Evolutionary conservation across 129 eudicot species (phyloP), one percentile per base, ranked within the genome.

Genomic region (Scalesia atractyloides): DNA sequence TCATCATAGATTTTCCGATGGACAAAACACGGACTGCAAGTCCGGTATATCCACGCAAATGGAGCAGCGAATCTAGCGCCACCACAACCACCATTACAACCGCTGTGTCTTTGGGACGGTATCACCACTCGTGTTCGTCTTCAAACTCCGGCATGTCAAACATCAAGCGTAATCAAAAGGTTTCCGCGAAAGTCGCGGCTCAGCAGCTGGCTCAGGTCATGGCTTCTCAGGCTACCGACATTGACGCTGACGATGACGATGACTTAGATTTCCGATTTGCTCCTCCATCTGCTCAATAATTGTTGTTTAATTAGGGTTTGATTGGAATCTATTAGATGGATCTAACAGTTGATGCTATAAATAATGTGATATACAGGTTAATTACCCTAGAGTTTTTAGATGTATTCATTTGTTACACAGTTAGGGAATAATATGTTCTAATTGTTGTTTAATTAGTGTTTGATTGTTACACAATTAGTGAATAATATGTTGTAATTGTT

Each of bases 141-240:
- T 87, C 97, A 49, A 62, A 76, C 63, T 69, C 91, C 76, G 89
- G 84, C 81, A 84, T 90, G 63, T 90, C 97, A 7, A 94, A 76
- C 74, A 79, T 94, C 50, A 94, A 90, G 85, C 97, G 98, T 59
- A 86, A 83, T 70, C 97, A 94, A 81, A 90, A 94, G 81, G 83
- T 84, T 52, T 97, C 98, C 14, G 98, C 98, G 6, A 86, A 86
- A 79, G 98, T 97, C 33, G 98, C 98, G 16, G 97, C 98, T 62
- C 98, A 94, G 76, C 89, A 97, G 8, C 84, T 94, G 9, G 97
- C 98, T 80, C 96, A 94, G 77, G 98, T 90, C 74, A 94, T 94
- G 98, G 98, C 98, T 48, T 86, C 97, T 48, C 93, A 88, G 41
- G 78, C 90, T 17, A 78, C 82, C 49, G 85, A 71, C 73, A 80